Evolutionary conservation across 192 early-diverging fungal genomes (phyloP).

Genomic region (Geranomyces michiganensis): DNA sequence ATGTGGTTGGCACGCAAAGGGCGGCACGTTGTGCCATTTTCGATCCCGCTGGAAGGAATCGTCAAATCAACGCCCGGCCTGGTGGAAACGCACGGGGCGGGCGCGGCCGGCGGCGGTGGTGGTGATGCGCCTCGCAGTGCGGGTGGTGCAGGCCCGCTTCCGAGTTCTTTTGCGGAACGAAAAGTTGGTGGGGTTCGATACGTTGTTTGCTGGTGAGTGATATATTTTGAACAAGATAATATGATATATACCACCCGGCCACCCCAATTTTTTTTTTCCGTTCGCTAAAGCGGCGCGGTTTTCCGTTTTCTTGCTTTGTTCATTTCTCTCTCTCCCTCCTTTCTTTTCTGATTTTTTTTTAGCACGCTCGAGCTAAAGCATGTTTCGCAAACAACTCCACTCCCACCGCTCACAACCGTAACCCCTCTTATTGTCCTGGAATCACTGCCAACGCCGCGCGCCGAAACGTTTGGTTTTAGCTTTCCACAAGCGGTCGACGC

Average conservation of each 20-base stretch:
- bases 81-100: slow-evolving; percentile 1
- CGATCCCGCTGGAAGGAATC: slow-evolving; percentile 11
- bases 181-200: slow-evolving; percentile 51
- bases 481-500: slow-evolving; percentile 24
- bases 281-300: too few relatives aligned
- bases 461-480: background rate
- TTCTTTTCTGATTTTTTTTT: background rate
- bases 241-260: too few relatives aligned
- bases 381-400: slow-evolving; percentile 14
- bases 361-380: slow-evolving; percentile 40
- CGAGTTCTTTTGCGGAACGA: slow-evolving; percentile 45
- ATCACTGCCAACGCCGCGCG: slow-evolving; percentile 7
- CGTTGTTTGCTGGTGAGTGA: slow-evolving; percentile 43
- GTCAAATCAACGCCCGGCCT: background rate
- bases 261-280: too few relatives aligned
- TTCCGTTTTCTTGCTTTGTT: background rate
- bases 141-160: slow-evolving; percentile 29
- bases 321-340: background rate
- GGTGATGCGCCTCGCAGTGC: background rate
- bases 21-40: slow-evolving; percentile 40
- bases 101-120: too few relatives aligned
- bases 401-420: slow-evolving; percentile 27
- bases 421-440: slow-evolving; percentile 43
- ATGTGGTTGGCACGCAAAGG: slow-evolving; percentile 55
- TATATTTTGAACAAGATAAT: too few relatives aligned